phyloP scores from a whole-genome alignment of 2,329 filamentous ascomycete species.

The Berkeleyomyces rouxiae region DNA sequence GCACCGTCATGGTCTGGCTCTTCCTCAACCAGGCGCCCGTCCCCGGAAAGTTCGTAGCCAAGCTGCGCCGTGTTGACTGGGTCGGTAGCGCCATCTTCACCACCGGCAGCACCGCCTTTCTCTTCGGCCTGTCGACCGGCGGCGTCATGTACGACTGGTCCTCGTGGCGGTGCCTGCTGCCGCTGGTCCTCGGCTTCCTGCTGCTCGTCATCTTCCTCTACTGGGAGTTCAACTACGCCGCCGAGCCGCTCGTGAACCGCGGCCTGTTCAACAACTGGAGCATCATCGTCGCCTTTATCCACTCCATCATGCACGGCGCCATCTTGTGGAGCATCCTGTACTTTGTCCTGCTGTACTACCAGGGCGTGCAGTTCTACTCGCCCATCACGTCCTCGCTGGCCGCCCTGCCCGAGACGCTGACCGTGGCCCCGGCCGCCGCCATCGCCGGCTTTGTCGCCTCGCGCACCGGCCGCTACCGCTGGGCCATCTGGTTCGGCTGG shows the following conservation, averaged over 20 bases:
- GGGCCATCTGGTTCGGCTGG: slow-evolving; percentile 47
- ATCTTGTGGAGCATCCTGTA: slow-evolving; percentile 38
- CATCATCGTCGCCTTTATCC: slow-evolving; percentile 30
- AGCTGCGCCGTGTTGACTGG: slow-evolving; percentile 37
- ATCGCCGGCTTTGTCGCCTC: slow-evolving; percentile 37
- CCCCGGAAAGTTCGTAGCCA: slow-evolving; percentile 14
- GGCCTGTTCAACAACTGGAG: slow-evolving; percentile 32
- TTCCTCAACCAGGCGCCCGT: slow-evolving; percentile 18
- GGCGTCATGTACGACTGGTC: slow-evolving; percentile 49
- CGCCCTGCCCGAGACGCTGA: slow-evolving; percentile 42
- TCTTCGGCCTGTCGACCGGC: slow-evolving; percentile 34
- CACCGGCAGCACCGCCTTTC: slow-evolving; percentile 33
- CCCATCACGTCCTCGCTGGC: slow-evolving; percentile 39
- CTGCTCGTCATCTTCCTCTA: slow-evolving; percentile 35
- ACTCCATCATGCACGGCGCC: slow-evolving; percentile 41
- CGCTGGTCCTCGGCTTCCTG: slow-evolving; percentile 36
- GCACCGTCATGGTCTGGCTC: slow-evolving; percentile 16
- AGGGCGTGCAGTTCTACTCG: slow-evolving; percentile 35
- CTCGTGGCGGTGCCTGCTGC: slow-evolving; percentile 44
- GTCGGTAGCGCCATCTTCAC: slow-evolving; percentile 45
- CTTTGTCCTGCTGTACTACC: slow-evolving; percentile 33
- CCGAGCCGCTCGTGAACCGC: slow-evolving; percentile 32
- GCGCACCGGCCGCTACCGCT: slow-evolving; percentile 41
- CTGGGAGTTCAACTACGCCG: slow-evolving; percentile 35
- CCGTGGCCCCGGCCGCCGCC: slow-evolving; percentile 44